These are phyloP conservation scores for Candida glucosophila DNA, from an alignment of 1,139 yeast species.

Conservation along the genomic window DNA sequence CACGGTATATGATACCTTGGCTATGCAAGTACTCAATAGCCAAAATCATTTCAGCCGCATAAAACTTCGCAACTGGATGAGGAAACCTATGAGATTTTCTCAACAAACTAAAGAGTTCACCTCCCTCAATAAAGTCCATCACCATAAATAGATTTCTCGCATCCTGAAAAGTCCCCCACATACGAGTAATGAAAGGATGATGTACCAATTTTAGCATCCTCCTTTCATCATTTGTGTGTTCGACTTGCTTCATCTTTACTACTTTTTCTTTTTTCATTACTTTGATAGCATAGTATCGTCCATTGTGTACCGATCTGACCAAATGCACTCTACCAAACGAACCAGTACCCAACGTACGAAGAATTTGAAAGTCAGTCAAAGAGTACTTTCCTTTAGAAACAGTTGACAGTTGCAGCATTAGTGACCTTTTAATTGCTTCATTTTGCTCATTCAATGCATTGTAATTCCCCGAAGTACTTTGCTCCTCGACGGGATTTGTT, in stretches of 20 bases:
- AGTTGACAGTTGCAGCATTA: constrained; percentile 26
- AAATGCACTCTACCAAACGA: constrained; percentile 57
- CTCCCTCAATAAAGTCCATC: constrained; percentile 60
- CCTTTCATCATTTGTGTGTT: constrained; percentile 56
- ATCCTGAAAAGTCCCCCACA: constrained; percentile 64
- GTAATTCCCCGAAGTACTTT: too few relatives aligned
- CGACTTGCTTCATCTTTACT: constrained; percentile 54
- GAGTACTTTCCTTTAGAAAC: constrained; percentile 49
- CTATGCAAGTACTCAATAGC: constrained; percentile 53
- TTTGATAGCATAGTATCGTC: constrained; percentile 52
- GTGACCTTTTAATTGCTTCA: constrained; percentile 23
- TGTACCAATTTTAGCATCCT: constrained; percentile 48
- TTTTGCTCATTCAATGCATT: too few relatives aligned
- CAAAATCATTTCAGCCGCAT: constrained; percentile 52
- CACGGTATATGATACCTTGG: constrained; percentile 51
- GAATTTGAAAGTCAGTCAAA: constrained; percentile 41
- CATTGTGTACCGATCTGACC: constrained; percentile 51
- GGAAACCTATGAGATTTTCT: constrained; percentile 55
- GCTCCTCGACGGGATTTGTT: too few relatives aligned
- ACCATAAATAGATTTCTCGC: constrained; percentile 48
- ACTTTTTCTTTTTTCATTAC: constrained; percentile 51
- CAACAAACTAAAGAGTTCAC: constrained; percentile 47
- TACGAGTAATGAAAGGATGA: constrained; percentile 51
- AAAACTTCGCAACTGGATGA: constrained; percentile 55
- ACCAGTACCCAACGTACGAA: constrained; percentile 54